These are phyloP conservation scores for Clonostachys sp. DNA, from an alignment of 2,329 filamentous ascomycete genomes.

Conservation along the genomic window DNA sequence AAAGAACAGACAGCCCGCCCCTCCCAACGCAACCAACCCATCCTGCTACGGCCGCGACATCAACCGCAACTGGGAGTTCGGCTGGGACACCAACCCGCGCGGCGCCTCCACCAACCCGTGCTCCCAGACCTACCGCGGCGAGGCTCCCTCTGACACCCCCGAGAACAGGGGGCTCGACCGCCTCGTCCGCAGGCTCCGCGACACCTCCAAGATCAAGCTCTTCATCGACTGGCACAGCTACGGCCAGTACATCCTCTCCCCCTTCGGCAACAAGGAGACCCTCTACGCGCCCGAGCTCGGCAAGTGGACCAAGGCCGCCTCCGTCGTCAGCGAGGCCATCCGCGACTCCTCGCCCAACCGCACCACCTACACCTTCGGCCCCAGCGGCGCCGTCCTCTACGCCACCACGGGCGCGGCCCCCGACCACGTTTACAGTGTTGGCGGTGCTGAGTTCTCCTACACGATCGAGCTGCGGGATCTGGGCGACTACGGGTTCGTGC, in stretches of 20 bases:
- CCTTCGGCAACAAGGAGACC: constrained; percentile 39
- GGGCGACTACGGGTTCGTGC: constrained; percentile 26
- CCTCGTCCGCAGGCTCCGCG: constrained; percentile 20
- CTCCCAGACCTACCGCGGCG: constrained; percentile 36
- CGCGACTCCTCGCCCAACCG: constrained; percentile 17
- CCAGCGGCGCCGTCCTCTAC: constrained; percentile 30
- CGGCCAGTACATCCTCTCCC: constrained; percentile 34
- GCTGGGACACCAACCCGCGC: constrained; percentile 35
- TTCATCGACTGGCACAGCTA: constrained; percentile 46
- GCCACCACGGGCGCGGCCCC: constrained; percentile 21
- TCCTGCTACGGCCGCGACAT: constrained; percentile 44
- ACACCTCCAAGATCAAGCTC: constrained; percentile 29
- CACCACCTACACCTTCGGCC: constrained; percentile 27
- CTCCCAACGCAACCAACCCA: constrained; percentile 7
- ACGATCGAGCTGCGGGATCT: constrained; percentile 28
- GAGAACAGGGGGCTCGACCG: constrained; percentile 38
- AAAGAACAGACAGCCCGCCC: constrained; percentile 41
- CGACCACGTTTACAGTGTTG: constrained; percentile 17
- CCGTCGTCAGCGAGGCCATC: constrained; percentile 17
- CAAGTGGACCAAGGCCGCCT: constrained; percentile 28
- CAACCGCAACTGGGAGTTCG: constrained; percentile 49
- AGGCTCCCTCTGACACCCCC: constrained; percentile 30
- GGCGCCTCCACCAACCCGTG: constrained; percentile 45
- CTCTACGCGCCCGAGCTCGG: constrained; percentile 28
- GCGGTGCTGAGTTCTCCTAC: constrained; percentile 26